phyloP scores from a whole-genome alignment of 2,329 filamentous ascomycete species.

The Fusarium pilosicola region DNA sequence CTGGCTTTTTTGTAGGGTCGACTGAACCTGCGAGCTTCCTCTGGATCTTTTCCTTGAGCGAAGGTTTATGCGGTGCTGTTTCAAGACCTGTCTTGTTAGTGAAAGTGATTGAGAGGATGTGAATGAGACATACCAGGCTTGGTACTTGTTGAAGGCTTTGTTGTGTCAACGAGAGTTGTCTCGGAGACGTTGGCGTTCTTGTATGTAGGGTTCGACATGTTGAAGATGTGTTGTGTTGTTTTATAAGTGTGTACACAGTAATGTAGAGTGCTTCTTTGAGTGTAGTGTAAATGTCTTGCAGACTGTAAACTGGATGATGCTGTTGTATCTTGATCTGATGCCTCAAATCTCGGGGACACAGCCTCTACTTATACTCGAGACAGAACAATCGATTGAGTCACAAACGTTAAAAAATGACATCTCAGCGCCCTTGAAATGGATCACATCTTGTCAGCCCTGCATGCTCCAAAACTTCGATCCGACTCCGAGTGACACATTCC shows the following conservation, averaged over 20 bases:
- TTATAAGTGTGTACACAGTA: not conserved
- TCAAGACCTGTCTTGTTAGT: constrained; percentile 22
- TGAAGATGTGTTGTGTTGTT: not conserved
- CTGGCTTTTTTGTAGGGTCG: constrained; percentile 36
- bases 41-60: constrained; percentile 39
- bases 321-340: constrained; percentile 3
- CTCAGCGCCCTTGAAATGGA: constrained; percentile 26
- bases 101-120: accelerated
- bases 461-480: not conserved
- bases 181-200: constrained; percentile 37
- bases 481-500: constrained; percentile 35
- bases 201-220: constrained; percentile 39
- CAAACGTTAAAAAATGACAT: not conserved
- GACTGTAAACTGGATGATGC: not conserved
- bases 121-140: constrained; percentile 29
- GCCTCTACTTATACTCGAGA: constrained; percentile 32
- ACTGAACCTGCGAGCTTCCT: constrained; percentile 33
- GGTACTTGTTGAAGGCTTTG: constrained; percentile 16
- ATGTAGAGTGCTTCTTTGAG: not conserved
- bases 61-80: constrained; percentile 16
- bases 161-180: constrained; percentile 37
- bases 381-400: constrained; percentile 30
- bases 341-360: not conserved
- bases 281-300: not conserved
- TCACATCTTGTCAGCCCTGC: constrained; percentile 33